phyloP scores from a whole-genome alignment of 805 yeast species.

The Starmerella sp. region DNA sequence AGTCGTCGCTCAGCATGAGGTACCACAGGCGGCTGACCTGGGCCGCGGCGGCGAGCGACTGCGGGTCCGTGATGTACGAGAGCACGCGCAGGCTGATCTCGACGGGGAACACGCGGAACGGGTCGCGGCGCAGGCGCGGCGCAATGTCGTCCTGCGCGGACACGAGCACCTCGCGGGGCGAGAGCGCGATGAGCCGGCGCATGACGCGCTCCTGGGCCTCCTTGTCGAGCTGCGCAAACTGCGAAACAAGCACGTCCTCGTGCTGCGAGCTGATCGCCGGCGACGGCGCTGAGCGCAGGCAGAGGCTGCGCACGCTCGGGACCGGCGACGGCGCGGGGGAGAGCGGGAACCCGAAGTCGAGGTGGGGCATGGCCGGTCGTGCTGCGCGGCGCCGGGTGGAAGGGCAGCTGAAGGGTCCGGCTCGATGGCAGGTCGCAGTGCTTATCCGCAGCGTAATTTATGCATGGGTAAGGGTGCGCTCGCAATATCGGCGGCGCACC shows the following conservation, averaged over 20 bases:
- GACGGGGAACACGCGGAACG: conserved; percentile 49
- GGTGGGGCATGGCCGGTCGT: neutral
- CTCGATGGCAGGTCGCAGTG: neutral
- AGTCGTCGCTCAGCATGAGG: conserved; percentile 32
- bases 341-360: conserved; percentile 16
- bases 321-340: conserved; percentile 28
- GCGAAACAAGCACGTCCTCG: conserved; percentile 11
- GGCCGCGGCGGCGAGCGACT: conserved; percentile 81
- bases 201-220: conserved; percentile 20
- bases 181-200: conserved; percentile 20
- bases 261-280: neutral
- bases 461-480: neutral
- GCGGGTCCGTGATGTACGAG: conserved; percentile 72
- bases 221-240: conserved; percentile 18
- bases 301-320: conserved; percentile 18
- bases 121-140: conserved; percentile 33
- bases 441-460: conserved; percentile 1
- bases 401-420: neutral
- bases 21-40: conserved; percentile 81
- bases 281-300: conserved; percentile 2
- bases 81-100: conserved; percentile 75
- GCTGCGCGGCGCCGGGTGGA: too few relatives aligned
- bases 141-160: conserved; percentile 25
- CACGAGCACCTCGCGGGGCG: conserved; percentile 26
- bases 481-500: neutral